phyloP scores from a whole-genome alignment of 352 stramenopile species.

The Phytopythium cucurbitacearum region DNA sequence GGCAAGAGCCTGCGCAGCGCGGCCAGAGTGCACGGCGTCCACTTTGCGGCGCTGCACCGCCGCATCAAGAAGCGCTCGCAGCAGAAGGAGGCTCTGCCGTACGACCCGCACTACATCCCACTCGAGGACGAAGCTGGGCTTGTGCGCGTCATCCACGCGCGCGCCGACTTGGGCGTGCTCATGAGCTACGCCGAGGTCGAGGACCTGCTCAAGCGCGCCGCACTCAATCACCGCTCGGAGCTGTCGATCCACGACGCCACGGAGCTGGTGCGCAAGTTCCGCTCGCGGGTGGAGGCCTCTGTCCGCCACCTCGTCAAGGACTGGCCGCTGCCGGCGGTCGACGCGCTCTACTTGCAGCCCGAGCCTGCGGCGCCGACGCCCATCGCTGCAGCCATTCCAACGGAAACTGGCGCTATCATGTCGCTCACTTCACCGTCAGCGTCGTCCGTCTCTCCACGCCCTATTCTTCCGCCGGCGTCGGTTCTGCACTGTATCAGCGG shows the following conservation, averaged over 20 bases:
- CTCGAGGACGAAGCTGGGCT: constrained; percentile 68
- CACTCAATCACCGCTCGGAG: constrained; percentile 47
- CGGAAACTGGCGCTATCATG: not conserved
- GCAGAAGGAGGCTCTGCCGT: constrained; percentile 30
- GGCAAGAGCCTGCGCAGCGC: constrained; percentile 66
- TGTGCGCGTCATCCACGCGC: constrained; percentile 63
- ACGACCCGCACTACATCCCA: constrained; percentile 55
- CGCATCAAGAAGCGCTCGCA: constrained; percentile 61
- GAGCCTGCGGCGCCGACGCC: not conserved
- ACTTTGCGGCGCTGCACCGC: constrained; percentile 65
- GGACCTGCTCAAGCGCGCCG: constrained; percentile 52
- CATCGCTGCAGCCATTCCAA: too few relatives aligned
- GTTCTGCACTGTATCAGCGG: not conserved
- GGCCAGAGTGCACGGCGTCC: constrained; percentile 53
- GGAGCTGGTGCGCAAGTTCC: constrained; percentile 45
- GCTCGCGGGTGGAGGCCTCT: constrained; percentile 54
- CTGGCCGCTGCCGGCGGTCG: constrained; percentile 40
- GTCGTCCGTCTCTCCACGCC: constrained; percentile 3
- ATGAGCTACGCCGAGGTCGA: constrained; percentile 68
- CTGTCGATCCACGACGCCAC: constrained; percentile 32
- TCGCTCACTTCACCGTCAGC: not conserved
- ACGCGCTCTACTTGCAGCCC: constrained; percentile 26
- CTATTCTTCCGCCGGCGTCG: not conserved
- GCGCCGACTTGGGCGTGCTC: constrained; percentile 61
- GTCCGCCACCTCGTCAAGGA: constrained; percentile 59